Conservation (phyloP, 257 asterid genomes). For the Capsicum pubescens region DNA sequence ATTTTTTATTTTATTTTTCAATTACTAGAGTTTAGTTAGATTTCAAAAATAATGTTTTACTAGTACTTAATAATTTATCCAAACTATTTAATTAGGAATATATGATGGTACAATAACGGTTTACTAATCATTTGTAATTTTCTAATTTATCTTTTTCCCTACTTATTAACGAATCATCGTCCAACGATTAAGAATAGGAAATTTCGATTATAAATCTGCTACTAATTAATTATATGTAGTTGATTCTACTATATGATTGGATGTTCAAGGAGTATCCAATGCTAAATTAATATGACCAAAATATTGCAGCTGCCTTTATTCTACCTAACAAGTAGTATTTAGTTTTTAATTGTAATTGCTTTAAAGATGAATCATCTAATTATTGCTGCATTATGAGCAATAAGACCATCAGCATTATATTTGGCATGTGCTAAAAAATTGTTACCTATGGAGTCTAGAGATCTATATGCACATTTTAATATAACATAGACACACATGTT, state of each 20-base stretch:
- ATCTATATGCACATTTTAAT: too few species aligned
- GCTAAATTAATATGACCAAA: slow-evolving; percentile 15
- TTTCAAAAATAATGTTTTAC: background rate
- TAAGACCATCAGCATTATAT: background rate
- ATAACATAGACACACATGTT: background rate
- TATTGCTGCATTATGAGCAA: background rate
- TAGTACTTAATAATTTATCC: background rate
- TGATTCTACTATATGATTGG: background rate
- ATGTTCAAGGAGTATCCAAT: background rate
- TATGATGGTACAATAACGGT: slow-evolving; percentile 13
- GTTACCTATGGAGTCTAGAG: background rate
- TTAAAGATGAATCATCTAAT: background rate
- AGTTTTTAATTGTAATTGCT: slow-evolving; percentile 2
- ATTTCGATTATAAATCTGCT: too few species aligned
- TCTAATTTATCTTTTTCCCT: background rate
- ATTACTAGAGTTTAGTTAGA: background rate
- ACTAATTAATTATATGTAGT: background rate
- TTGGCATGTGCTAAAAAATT: background rate
- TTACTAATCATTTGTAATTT: background rate
- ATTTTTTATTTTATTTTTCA: background rate
- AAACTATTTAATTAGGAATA: slow-evolving; percentile 3
- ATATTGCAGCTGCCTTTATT: background rate
- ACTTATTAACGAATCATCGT: slow-evolving; percentile 4
- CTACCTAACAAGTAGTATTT: background rate
- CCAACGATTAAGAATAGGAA: background rate